A percentile compares a stretch with the other conserved stretches of the same genome.
Evolutionary conservation across 805 yeast genomes (phyloP).

Genomic region (Brettanomyces bruxellensis): DNA sequence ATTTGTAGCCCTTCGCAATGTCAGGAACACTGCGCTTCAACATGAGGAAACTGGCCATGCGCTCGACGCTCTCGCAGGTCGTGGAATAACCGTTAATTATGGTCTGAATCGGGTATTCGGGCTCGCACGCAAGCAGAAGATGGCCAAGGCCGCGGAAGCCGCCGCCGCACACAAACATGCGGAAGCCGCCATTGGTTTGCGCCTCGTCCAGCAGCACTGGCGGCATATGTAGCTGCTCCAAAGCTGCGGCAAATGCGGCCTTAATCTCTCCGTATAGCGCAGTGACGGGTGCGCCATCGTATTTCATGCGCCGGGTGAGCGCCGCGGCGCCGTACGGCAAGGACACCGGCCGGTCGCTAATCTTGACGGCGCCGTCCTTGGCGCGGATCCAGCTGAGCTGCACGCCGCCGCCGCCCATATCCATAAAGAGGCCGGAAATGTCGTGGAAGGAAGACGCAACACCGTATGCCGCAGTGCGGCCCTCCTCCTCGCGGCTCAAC

Average conservation of each 20-base stretch:
- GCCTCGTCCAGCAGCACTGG: constrained; percentile 41
- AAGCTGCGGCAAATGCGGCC: constrained; percentile 39
- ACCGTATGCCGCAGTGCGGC: constrained; percentile 60
- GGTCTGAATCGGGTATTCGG: constrained; percentile 58
- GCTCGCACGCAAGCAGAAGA: constrained; percentile 38
- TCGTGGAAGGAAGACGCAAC: constrained; percentile 66
- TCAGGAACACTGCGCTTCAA: constrained; percentile 40
- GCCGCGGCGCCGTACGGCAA: constrained; percentile 73
- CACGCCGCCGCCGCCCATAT: constrained; percentile 64
- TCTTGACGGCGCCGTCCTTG: constrained; percentile 42
- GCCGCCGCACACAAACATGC: constrained; percentile 64
- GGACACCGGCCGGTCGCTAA: constrained; percentile 50
- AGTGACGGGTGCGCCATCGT: constrained; percentile 34
- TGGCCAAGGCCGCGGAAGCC: constrained; percentile 68
- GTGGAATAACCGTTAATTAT: constrained; percentile 63
- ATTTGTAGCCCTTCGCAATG: constrained; percentile 24
- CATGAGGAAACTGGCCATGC: constrained; percentile 42
- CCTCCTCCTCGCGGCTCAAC: constrained; percentile 56
- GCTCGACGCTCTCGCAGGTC: constrained; percentile 40
- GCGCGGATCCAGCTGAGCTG: constrained; percentile 65
- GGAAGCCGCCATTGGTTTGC: constrained; percentile 47
- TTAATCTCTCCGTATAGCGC: constrained; percentile 46
- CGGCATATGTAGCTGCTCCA: constrained; percentile 45
- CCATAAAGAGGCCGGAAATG: constrained; percentile 61
- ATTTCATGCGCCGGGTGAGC: constrained; percentile 42